Percentiles rank a stretch among this genome's conserved stretches.
These are phyloP conservation scores for Fusarium oxysporum DNA, from an alignment of 2,329 filamentous ascomycete species.

Conservation along the genomic window DNA sequence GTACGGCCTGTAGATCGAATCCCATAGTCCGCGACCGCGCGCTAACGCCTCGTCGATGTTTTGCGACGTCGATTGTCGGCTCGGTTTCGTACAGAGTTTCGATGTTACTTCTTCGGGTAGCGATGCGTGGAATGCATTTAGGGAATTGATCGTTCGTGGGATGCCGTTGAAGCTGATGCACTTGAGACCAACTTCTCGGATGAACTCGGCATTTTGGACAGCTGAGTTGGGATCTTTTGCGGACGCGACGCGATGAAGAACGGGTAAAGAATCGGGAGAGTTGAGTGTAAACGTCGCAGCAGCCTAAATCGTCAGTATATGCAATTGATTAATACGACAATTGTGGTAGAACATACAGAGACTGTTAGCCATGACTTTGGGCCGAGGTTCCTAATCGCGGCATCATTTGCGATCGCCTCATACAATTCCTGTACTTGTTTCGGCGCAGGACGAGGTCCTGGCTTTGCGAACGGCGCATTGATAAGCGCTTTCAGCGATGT, in stretches of 20 bases:
- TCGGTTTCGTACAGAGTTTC: conserved; percentile 66
- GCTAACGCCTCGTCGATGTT: conserved; percentile 66
- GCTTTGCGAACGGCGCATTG: conserved; percentile 74
- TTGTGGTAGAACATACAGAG: conserved; percentile 59
- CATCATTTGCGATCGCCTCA: conserved; percentile 71
- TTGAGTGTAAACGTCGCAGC: conserved; percentile 89
- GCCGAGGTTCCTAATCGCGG: conserved; percentile 70
- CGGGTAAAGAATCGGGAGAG: conserved; percentile 78
- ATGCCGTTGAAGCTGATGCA: conserved; percentile 86
- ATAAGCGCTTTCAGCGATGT: conserved; percentile 78
- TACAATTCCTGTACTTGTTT: conserved; percentile 73
- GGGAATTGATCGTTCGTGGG: conserved; percentile 84
- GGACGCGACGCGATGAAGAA: conserved; percentile 67
- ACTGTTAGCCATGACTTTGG: conserved; percentile 74
- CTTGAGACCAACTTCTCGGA: conserved; percentile 80
- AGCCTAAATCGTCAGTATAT: conserved; percentile 60
- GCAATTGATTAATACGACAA: accelerated
- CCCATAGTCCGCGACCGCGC: conserved; percentile 77
- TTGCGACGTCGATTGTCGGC: conserved; percentile 62
- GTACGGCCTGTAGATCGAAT: conserved; percentile 81
- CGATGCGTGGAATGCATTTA: conserved; percentile 75
- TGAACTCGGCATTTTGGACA: conserved; percentile 72
- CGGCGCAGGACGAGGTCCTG: conserved; percentile 73
- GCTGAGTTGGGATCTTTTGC: conserved; percentile 33
- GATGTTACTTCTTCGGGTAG: conserved; percentile 68